phyloP scores from a whole-genome alignment of 2,329 filamentous ascomycete species.

The Colletotrichum horii region DNA sequence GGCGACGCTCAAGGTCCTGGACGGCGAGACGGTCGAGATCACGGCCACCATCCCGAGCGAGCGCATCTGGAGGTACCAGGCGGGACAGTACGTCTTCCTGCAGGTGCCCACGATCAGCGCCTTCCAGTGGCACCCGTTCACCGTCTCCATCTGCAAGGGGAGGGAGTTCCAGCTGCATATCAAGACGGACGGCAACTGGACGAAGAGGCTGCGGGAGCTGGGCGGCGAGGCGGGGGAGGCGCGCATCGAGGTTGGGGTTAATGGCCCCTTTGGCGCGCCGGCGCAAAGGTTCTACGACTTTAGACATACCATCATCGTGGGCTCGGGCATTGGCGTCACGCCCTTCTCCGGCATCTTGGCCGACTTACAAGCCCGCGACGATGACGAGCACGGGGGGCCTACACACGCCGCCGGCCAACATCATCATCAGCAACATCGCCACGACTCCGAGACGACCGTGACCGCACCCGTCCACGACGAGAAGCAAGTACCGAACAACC shows the following conservation, averaged over 20 bases:
- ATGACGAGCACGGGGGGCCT: slow-evolving; percentile 37
- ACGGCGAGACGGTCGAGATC: slow-evolving; percentile 57
- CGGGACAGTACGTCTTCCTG: slow-evolving; percentile 63
- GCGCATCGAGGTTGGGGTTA: slow-evolving; percentile 55
- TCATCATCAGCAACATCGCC: slow-evolving; percentile 14
- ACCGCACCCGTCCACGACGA: background rate
- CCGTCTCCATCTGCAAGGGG: slow-evolving; percentile 58
- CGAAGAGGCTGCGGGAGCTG: slow-evolving; percentile 47
- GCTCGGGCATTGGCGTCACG: slow-evolving; percentile 62
- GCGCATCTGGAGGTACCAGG: slow-evolving; percentile 56
- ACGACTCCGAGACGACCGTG: slow-evolving; percentile 21
- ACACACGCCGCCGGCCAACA: slow-evolving; percentile 10
- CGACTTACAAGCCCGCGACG: slow-evolving; percentile 54
- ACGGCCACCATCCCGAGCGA: slow-evolving; percentile 52
- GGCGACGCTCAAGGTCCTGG: slow-evolving; percentile 53
- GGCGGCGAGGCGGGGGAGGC: slow-evolving; percentile 37
- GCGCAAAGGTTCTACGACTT: slow-evolving; percentile 65
- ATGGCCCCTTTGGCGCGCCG: slow-evolving; percentile 63
- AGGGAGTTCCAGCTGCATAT: slow-evolving; percentile 61
- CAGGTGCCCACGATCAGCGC: slow-evolving; percentile 57
- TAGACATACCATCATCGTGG: slow-evolving; percentile 59
- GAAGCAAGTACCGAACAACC: background rate
- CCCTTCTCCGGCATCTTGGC: slow-evolving; percentile 62
- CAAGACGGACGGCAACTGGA: slow-evolving; percentile 65
- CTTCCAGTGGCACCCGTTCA: slow-evolving; percentile 67